A percentile compares a stretch with the other conserved stretches of the same genome.
phyloP scores from a whole-genome alignment of 2,329 filamentous ascomycete genomes.

The Trichoderma sp. region DNA sequence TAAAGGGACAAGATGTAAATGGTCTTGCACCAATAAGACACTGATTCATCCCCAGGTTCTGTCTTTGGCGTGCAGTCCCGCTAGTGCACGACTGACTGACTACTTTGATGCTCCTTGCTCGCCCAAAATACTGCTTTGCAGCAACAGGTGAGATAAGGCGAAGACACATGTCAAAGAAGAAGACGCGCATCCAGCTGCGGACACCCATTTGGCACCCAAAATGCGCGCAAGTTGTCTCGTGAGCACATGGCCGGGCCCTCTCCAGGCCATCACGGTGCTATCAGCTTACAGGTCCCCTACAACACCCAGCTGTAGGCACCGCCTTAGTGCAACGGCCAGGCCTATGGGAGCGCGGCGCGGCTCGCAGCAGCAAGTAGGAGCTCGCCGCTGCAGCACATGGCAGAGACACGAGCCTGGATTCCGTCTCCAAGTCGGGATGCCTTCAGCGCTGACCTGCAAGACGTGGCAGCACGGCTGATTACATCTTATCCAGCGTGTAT shows the following conservation, averaged over 20 bases:
- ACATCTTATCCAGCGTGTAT: too few relatives aligned
- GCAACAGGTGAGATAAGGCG: not conserved
- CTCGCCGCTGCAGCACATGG: constrained; percentile 20
- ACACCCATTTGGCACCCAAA: not conserved
- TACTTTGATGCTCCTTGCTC: not conserved
- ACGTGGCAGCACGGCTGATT: not conserved
- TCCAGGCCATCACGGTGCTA: not conserved
- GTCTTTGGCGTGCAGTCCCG: not conserved
- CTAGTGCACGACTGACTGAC: not conserved
- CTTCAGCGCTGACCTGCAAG: not conserved
- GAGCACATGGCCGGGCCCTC: not conserved
- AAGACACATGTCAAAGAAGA: not conserved
- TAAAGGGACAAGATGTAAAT: too few relatives aligned
- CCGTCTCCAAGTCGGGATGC: not conserved
- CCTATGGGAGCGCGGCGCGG: not conserved
- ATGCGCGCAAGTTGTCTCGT: not conserved
- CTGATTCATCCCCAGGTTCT: not conserved
- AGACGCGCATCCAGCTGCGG: not conserved
- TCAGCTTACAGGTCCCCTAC: not conserved
- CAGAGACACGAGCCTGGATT: not conserved
- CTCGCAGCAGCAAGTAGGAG: constrained; percentile 21
- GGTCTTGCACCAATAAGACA: not conserved
- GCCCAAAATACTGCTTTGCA: not conserved
- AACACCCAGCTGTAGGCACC: not conserved
- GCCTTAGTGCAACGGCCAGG: not conserved